Conservation (phyloP, 1,139 yeast species). For the Zygosaccharomyces pseudobailii region DNA sequence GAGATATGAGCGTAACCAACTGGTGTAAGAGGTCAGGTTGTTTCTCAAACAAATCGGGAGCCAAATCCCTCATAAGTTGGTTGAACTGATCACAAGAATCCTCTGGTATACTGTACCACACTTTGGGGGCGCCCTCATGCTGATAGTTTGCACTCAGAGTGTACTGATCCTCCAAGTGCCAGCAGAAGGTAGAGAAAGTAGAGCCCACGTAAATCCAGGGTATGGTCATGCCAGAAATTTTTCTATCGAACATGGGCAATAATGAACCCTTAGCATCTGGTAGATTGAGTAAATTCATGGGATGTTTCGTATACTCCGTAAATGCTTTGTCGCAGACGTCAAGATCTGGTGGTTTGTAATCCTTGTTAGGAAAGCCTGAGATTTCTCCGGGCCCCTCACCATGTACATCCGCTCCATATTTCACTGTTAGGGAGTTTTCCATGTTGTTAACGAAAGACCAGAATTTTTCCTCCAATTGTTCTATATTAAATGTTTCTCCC, state of each 20-base stretch:
- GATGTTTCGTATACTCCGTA: constrained; percentile 46
- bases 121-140: constrained; percentile 67
- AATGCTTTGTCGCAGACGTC: constrained; percentile 34
- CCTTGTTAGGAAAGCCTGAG: constrained; percentile 56
- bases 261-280: constrained; percentile 66
- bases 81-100: constrained; percentile 52
- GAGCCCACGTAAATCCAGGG: constrained; percentile 82
- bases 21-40: constrained; percentile 91
- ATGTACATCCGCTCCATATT: constrained; percentile 78
- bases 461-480: constrained; percentile 50
- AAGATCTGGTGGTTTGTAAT: constrained; percentile 26
- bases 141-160: constrained; percentile 75
- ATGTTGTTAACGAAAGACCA: constrained; percentile 50
- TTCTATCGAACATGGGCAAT: constrained; percentile 52
- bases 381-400: constrained; percentile 55
- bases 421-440: constrained; percentile 49
- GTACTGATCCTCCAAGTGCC: constrained; percentile 84
- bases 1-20: constrained; percentile 74
- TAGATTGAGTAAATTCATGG: constrained; percentile 62
- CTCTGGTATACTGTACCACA: constrained; percentile 76
- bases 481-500: constrained; percentile 30
- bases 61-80: constrained; percentile 46
- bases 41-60: constrained; percentile 79
- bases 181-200: constrained; percentile 69
- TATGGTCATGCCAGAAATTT: constrained; percentile 75